Base-by-base conservation (phyloP, 176 grass and related monocot species). In the Otatea glauca region DNA sequence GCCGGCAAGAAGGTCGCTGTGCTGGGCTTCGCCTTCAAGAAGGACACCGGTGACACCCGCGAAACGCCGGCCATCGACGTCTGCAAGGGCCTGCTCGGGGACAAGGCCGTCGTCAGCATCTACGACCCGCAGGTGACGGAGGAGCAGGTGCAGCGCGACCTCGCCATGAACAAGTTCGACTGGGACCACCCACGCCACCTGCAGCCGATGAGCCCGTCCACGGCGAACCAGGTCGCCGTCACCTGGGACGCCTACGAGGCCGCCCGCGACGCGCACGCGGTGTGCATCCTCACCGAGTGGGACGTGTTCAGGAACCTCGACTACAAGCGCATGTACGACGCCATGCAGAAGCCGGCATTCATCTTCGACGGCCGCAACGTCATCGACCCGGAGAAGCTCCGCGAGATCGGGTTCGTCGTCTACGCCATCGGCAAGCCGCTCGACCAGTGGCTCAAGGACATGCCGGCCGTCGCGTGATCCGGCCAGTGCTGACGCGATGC, bases 131-230 rank as follows among this genome's bases (percentile, higher is more conserved):
- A 96, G 82, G 91, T 96, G 55, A 80, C 86, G 11, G 93, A 85
- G 76, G 93, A 96, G 65, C 93, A 92, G 86, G 88, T 92, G 25
- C 29, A 86, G 55, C 75, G 93, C 8, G 93, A 95, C 76, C 90
- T 95, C 3, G 87, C 89, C 55, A 94, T 94, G 92, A 94, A 86
- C 29, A 87, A 92, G 84, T 94, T 92, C 70, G 89, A 92, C 76
- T 94, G 92, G 92, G 89, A 94, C 68, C 92, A 94, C 84, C 92
- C 92, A 10, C 81, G 88, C 0, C 90, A 94, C 89, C 90, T 94
- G 83, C 92, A 92, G 76, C 92, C 91, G 34, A 70, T 82, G n/a
- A 92, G 93, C 79, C 88, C 84, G 1, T 27, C 68, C 2, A 70
- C 37, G 6, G 76, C 49, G 0, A 67, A 51, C 21, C 82, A 80